phyloP scores from a whole-genome alignment of 352 stramenopile species.

The Globisporangium apiculatum region DNA sequence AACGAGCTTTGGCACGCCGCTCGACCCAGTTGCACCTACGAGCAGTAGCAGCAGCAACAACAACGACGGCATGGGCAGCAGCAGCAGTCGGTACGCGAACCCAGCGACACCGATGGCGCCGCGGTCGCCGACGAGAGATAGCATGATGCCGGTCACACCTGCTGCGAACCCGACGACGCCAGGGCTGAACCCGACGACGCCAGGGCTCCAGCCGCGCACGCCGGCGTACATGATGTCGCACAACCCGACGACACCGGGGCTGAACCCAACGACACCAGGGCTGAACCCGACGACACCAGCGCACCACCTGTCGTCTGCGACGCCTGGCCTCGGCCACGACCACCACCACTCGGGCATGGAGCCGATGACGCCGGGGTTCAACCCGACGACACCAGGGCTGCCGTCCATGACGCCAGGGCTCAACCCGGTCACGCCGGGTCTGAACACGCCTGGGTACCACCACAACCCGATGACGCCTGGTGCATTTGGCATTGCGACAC shows the following conservation, averaged over 20 bases:
- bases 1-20: constrained; percentile 75
- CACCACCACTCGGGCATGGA: constrained; percentile 69
- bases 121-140: constrained; percentile 56
- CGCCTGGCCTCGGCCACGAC: constrained; percentile 51
- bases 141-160: constrained; percentile 60
- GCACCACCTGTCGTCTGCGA: constrained; percentile 61
- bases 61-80: constrained; percentile 37
- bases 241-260: constrained; percentile 69
- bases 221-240: constrained; percentile 72
- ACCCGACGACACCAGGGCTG: constrained; percentile 75
- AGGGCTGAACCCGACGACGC: constrained; percentile 76
- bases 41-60: constrained; percentile 36
- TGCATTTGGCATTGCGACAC: constrained; percentile 67
- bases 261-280: constrained; percentile 76
- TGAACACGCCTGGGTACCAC: constrained; percentile 78
- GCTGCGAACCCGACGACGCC: constrained; percentile 68
- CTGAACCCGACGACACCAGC: constrained; percentile 70
- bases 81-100: constrained; percentile 41
- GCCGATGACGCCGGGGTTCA: constrained; percentile 84
- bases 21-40: constrained; percentile 71
- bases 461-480: constrained; percentile 87
- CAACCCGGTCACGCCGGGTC: constrained; percentile 73
- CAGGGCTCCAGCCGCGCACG: constrained; percentile 68
- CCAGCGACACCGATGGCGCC: constrained; percentile 45
- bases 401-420: constrained; percentile 75